Base-by-base conservation (phyloP, 495 filamentous ascomycete species). In the Melanomma pulvis-pyrius region DNA sequence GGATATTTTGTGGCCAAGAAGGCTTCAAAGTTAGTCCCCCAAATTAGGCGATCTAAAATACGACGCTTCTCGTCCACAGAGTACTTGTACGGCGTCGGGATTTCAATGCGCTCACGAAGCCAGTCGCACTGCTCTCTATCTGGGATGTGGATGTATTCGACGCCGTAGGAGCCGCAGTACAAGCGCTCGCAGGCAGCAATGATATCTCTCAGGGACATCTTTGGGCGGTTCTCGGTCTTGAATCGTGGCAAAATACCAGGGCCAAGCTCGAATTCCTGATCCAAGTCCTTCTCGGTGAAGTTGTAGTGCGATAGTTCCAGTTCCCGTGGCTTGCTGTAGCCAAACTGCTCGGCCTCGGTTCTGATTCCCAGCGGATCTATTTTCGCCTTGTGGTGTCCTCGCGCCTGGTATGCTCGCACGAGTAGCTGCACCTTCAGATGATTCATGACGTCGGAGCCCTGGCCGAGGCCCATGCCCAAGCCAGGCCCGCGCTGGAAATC, bases 91-190 rank as follows among this genome's bases (percentile, higher is more conserved):
- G 96, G 92, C 68, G 89, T 84, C 61, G 93, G 93, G 54, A 98
- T 87, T 81, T 98, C 96, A 74, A 97, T 83, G 58, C 93, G 92
- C 76, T 96, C 88, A 65, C 94, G 86, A 61, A 98, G 86, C 94
- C 94, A 98, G 79, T 98, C 94, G 80, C 94, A 98, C 76, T 97
- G 93, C 76, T 93, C 91, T 69, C 96, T 85, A 78, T 98, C 94
- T 48, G 94, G 93, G 63, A 98, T 98, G 79, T 98, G 94, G 74
- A 98, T 97, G 77, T 96, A 98, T 77, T 98, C 94, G 60, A 97
- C 86, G 74, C 94, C 94, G 77, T 96, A 97, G 19, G 92, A 90
- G 65, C 96, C 92, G 77, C 93, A 97, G 84, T 98, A 98, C 72
- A 96, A 88, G 74, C 87, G 88, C 81, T 98, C 94, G 78, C 96